A percentile compares a stretch with the other conserved stretches of the same genome.
These are phyloP conservation scores for Sporothrix schenckii DNA, from an alignment of 2,329 filamentous ascomycete species.

Conservation along the genomic window DNA sequence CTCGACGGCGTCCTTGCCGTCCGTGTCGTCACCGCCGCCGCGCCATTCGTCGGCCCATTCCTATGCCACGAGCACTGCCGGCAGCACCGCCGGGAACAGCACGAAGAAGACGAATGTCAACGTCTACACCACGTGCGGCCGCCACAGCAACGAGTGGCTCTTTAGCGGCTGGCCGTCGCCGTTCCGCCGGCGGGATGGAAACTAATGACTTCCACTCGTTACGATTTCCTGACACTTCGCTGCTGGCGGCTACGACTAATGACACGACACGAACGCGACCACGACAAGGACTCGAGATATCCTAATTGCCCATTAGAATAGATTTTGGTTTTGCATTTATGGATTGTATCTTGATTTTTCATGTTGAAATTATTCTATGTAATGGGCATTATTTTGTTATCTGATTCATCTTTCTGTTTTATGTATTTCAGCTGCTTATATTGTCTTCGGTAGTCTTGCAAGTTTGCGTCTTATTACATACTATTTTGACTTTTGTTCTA, in stretches of 20 bases:
- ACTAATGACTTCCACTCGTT: not conserved
- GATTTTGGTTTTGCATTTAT: not conserved
- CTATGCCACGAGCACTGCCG: constrained; percentile 3
- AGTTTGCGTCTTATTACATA: too few species aligned
- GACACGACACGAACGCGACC: constrained; percentile 7
- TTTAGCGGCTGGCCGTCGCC: constrained; percentile 38
- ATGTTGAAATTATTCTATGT: not conserved
- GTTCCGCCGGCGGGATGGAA: constrained; percentile 30
- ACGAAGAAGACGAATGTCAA: constrained; percentile 36
- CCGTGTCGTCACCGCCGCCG: not conserved
- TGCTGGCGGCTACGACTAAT: constrained; percentile 26
- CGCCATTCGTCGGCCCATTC: not conserved
- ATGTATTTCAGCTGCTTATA: not conserved
- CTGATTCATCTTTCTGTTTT: not conserved
- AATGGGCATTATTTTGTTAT: constrained; percentile 1
- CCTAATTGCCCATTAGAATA: not conserved
- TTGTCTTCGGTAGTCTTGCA: not conserved
- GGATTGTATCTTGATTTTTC: not conserved
- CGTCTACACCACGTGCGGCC: constrained; percentile 39
- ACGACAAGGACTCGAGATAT: not conserved
- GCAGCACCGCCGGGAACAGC: not conserved
- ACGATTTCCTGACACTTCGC: not conserved
- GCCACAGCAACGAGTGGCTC: constrained; percentile 39
- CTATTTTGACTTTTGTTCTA: not conserved
- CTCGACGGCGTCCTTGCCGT: not conserved